A percentile compares a stretch with the other conserved stretches of the same genome.
phyloP scores from a whole-genome alignment of 1,284 basidiomycete genomes.

The Vanrija sp. region DNA sequence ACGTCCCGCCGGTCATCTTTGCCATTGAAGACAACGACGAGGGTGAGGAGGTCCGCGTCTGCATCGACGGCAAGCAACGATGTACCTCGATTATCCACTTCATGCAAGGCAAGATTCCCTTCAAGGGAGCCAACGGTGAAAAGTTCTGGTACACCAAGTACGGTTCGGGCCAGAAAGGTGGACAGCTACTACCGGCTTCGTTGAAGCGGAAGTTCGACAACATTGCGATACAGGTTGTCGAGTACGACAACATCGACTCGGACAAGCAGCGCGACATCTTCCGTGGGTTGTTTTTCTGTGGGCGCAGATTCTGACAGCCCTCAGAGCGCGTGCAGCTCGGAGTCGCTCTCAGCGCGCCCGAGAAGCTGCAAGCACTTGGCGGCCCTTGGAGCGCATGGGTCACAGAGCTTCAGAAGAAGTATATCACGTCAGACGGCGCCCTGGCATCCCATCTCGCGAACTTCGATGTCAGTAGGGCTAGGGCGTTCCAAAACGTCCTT shows the following conservation, averaged over 20 bases:
- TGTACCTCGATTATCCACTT: constrained; percentile 39
- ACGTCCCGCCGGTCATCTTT: constrained; percentile 45
- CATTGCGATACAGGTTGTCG: constrained; percentile 31
- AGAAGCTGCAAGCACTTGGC: constrained; percentile 41
- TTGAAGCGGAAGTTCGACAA: constrained; percentile 37
- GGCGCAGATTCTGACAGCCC: background rate
- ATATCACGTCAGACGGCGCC: constrained; percentile 20
- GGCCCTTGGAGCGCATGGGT: constrained; percentile 36
- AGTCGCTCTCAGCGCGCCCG: constrained; percentile 39
- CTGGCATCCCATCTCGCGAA: constrained; percentile 10
- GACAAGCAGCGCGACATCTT: constrained; percentile 45
- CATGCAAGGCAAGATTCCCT: constrained; percentile 41
- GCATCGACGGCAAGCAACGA: constrained; percentile 49
- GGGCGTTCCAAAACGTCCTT: constrained; percentile 29
- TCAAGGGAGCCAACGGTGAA: constrained; percentile 21
- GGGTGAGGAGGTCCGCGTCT: constrained; percentile 26
- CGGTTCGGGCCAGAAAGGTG: constrained; percentile 2
- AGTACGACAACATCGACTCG: constrained; percentile 32
- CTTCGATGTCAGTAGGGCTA: constrained; percentile 25
- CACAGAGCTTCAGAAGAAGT: constrained; percentile 29
- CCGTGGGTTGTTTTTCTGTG: constrained; percentile 28
- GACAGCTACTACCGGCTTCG: constrained; percentile 22
- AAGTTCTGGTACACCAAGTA: constrained; percentile 32
- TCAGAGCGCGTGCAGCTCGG: constrained; percentile 48
- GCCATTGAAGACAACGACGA: constrained; percentile 16